A percentile compares a stretch with the other conserved stretches of the same genome.
phyloP scores from a whole-genome alignment of 1,139 yeast genomes.

The Geotrichum reessii region DNA sequence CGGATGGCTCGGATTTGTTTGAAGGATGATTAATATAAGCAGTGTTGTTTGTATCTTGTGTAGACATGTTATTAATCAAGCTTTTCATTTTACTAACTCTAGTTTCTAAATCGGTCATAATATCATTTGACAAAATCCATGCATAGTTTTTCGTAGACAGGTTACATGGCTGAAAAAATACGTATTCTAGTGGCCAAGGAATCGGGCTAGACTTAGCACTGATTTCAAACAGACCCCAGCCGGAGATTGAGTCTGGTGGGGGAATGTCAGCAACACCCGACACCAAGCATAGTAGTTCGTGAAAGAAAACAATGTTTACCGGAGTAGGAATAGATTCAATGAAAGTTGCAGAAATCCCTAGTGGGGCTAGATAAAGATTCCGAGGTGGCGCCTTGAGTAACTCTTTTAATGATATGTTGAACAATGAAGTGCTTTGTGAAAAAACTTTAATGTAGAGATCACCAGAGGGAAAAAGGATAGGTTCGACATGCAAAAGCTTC shows the following conservation, averaged over 20 bases:
- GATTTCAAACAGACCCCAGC: slow-evolving; percentile 62
- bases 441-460: slow-evolving; percentile 31
- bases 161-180: slow-evolving; percentile 18
- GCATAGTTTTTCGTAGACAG: neutral
- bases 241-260: slow-evolving; percentile 37
- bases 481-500: slow-evolving; percentile 27
- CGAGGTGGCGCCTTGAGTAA: slow-evolving; percentile 31
- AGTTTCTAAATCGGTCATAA: slow-evolving; percentile 11
- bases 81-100: slow-evolving; percentile 10
- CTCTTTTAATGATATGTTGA: slow-evolving; percentile 10
- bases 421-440: slow-evolving; percentile 22
- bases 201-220: slow-evolving; percentile 5
- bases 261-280: slow-evolving; percentile 2
- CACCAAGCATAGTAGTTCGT: slow-evolving; percentile 37
- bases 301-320: slow-evolving; percentile 45
- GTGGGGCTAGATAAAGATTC: slow-evolving; percentile 64
- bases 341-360: slow-evolving; percentile 66
- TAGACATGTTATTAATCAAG: neutral
- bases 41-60: neutral
- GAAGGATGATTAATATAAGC: neutral
- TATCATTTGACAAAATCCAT: slow-evolving; percentile 2
- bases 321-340: slow-evolving; percentile 49
- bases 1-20: neutral
- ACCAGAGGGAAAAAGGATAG: slow-evolving; percentile 37
- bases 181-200: slow-evolving; percentile 17